These are phyloP conservation scores for Malus hybrid DNA, from an alignment of 331 rosid species.

Conservation along the genomic window DNA sequence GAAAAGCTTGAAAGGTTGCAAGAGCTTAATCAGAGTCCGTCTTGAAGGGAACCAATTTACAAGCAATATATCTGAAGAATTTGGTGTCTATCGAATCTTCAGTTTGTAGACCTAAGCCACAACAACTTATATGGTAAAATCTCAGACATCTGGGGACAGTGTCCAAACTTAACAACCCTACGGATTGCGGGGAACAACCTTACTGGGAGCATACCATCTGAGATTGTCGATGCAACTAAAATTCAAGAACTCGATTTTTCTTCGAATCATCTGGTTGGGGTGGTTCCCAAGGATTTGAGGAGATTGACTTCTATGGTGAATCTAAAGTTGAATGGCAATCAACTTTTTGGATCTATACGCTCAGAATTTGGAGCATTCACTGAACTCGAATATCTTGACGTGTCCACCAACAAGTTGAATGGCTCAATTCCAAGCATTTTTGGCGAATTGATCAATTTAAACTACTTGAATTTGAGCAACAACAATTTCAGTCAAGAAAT, in stretches of 20 bases:
- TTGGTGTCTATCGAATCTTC: conserved; percentile 16
- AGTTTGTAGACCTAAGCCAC: conserved; percentile 2
- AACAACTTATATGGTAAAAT: conserved; percentile 28
- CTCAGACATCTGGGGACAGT: conserved; percentile 28
- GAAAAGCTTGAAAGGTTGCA: conserved; percentile 26
- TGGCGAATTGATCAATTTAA: too few species aligned
- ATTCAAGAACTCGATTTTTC: too few species aligned
- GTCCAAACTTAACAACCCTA: conserved; percentile 2
- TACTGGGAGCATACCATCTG: too few species aligned
- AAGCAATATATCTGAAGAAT: too few species aligned
- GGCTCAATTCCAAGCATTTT: conserved; percentile 15
- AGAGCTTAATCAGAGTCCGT: conserved; percentile 18
- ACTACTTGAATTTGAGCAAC: too few species aligned
- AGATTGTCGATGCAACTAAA: too few species aligned
- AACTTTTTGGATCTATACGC: conserved; percentile 20
- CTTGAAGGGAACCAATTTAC: conserved; percentile 13
- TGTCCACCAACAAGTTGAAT: conserved; percentile 22
- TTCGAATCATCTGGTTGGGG: too few species aligned
- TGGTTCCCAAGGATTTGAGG: background rate
- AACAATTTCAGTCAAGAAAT: too few species aligned
- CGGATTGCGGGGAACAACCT: background rate
- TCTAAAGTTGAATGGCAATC: conserved; percentile 19
- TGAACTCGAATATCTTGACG: background rate
- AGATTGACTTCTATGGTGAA: conserved; percentile 4
- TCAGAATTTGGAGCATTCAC: conserved; percentile 3